Evolutionary conservation across 495 filamentous ascomycete genomes (phyloP).

Genomic region (Aspergillus sparsus): DNA sequence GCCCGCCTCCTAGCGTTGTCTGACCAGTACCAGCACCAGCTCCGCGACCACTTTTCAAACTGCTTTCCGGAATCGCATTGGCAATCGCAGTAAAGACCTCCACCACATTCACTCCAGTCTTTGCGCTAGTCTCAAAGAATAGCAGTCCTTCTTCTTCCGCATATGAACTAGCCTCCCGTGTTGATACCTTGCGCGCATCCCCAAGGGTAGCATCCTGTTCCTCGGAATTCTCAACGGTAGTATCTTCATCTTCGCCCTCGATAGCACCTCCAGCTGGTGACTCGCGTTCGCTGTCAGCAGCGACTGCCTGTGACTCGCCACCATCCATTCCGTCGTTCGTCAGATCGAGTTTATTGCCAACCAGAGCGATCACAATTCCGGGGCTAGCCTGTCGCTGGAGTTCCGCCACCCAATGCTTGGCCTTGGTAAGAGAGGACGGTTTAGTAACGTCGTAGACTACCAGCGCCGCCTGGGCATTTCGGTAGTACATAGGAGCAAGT

Average conservation of each 20-base stretch:
- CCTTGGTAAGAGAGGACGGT: constrained; percentile 90
- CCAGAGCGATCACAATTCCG: constrained; percentile 95
- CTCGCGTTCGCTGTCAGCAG: constrained; percentile 28
- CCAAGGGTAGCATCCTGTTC: constrained; percentile 62
- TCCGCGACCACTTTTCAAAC: constrained; percentile 81
- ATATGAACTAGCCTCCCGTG: constrained; percentile 85
- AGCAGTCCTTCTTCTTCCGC: constrained; percentile 90
- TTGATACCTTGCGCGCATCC: constrained; percentile 83
- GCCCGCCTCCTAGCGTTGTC: constrained; percentile 40
- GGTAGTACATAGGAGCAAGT: constrained; percentile 99
- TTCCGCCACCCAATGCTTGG: constrained; percentile 98
- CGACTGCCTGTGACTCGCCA: constrained; percentile 30
- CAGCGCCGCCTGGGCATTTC: constrained; percentile 96
- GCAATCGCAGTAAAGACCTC: constrained; percentile 99
- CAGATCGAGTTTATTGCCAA: constrained; percentile 97
- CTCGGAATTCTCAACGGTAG: constrained; percentile 49
- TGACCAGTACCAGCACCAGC: constrained; percentile 60
- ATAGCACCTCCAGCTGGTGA: constrained; percentile 30
- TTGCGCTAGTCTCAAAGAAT: constrained; percentile 98
- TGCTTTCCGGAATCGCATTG: constrained; percentile 94
- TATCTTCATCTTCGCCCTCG: constrained; percentile 30
- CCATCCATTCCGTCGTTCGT: constrained; percentile 54
- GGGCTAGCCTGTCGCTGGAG: constrained; percentile 96
- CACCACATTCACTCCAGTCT: constrained; percentile 89
- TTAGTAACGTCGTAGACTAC: constrained; percentile 99